phyloP scores from a whole-genome alignment of 208 protist genomes.

The Novymonas esmeraldas region DNA sequence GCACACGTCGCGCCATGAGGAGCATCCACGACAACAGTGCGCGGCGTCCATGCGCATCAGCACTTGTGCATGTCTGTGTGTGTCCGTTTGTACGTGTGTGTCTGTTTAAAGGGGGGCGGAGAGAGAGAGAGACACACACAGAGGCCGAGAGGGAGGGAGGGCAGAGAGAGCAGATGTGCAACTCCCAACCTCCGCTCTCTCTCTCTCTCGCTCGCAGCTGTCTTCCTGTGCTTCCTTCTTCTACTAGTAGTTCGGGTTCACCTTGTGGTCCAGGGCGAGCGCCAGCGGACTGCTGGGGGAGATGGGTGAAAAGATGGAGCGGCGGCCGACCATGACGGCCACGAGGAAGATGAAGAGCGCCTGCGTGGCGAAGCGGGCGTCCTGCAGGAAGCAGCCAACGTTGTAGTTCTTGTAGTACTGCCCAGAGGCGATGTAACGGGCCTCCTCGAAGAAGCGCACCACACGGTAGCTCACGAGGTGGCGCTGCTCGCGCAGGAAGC shows the following conservation, averaged over 20 bases:
- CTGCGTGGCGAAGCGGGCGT: constrained; percentile 73
- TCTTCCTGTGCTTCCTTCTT: background rate
- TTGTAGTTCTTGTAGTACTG: constrained; percentile 80
- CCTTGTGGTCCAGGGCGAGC: constrained; percentile 71
- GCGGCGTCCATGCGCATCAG: background rate
- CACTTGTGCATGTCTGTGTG: too few species aligned
- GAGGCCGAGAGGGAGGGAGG: too few species aligned
- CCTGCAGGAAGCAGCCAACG: constrained; percentile 49
- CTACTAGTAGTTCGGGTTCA: constrained; percentile 89
- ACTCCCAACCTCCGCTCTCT: background rate
- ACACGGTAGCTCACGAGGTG: constrained; percentile 85
- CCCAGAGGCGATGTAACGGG: constrained; percentile 64
- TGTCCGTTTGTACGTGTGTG: too few species aligned
- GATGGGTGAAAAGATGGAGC: constrained; percentile 80
- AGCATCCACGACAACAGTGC: background rate
- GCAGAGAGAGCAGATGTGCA: too few species aligned
- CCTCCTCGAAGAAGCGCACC: constrained; percentile 77
- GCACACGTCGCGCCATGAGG: background rate
- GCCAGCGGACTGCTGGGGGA: constrained; percentile 73
- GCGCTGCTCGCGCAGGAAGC: constrained; percentile 68
- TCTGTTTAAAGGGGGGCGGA: too few species aligned
- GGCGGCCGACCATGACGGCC: constrained; percentile 61
- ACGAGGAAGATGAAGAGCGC: constrained; percentile 72
- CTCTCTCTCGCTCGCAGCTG: background rate
- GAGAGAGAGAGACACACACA: background rate